A percentile compares a stretch with the other conserved stretches of the same genome.
Conservation (phyloP, 371 early-diverging fungal species). For the Mucor mucedo region DNA sequence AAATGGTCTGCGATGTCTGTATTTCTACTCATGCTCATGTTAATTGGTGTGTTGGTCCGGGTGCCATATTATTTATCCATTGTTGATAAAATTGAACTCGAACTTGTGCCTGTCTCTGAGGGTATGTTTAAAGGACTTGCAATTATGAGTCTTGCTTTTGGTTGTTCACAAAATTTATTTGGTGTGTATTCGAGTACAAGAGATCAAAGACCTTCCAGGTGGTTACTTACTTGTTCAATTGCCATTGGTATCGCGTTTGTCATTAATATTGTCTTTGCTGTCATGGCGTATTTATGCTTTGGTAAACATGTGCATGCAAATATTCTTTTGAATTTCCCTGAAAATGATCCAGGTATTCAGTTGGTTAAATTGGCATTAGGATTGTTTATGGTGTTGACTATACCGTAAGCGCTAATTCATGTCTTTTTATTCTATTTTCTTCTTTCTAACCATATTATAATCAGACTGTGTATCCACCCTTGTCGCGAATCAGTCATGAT, state of each 20-base stretch:
- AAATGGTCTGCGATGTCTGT: slow-evolving; percentile 55
- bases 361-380: slow-evolving; percentile 51
- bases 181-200: slow-evolving; percentile 46
- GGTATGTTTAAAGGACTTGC: slow-evolving; percentile 48
- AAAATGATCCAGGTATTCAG: slow-evolving; percentile 51
- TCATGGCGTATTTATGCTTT: slow-evolving; percentile 58
- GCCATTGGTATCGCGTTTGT: slow-evolving; percentile 47
- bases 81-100: slow-evolving; percentile 37
- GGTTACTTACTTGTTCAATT: slow-evolving; percentile 43
- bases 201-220: slow-evolving; percentile 42
- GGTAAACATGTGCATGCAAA: slow-evolving; percentile 56
- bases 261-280: slow-evolving; percentile 57
- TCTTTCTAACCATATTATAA: background rate
- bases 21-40: slow-evolving; percentile 45
- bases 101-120: slow-evolving; percentile 30
- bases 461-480: slow-evolving; percentile 51
- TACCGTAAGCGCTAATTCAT: slow-evolving; percentile 35
- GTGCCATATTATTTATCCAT: slow-evolving; percentile 52
- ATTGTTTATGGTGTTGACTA: slow-evolving; percentile 54
- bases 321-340: slow-evolving; percentile 57
- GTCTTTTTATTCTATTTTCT: background rate
- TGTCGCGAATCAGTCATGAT: slow-evolving; percentile 58
- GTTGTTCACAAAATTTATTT: slow-evolving; percentile 59
- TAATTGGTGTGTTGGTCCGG: slow-evolving; percentile 48
- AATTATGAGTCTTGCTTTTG: slow-evolving; percentile 58